Evolutionary conservation across 2,329 filamentous ascomycete species (phyloP).

Genomic region (Fonsecaea monophora): DNA sequence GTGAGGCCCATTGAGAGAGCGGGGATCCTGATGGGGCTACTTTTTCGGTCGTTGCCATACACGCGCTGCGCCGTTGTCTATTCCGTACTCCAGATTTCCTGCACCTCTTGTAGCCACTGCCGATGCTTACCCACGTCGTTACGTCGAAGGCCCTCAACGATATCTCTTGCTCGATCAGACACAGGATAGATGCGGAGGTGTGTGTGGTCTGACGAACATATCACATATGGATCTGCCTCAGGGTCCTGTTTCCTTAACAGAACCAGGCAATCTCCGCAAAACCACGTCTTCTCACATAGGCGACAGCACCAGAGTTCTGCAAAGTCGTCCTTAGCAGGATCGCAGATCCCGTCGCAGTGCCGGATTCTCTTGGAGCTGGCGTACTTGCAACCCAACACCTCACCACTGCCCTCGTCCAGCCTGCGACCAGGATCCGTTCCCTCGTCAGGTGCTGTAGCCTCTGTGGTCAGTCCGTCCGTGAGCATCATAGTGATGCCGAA

Average conservation of each 20-base stretch:
- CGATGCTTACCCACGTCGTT: conserved; percentile 3
- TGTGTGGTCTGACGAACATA: conserved; percentile 12
- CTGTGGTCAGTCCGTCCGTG: conserved; percentile 1
- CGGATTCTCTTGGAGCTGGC: conserved; percentile 17
- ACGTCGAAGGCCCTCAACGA: neutral
- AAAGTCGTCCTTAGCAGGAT: conserved; percentile 11
- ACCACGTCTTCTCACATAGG: conserved; percentile 15
- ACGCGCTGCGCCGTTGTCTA: conserved; percentile 7
- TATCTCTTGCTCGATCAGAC: conserved; percentile 9
- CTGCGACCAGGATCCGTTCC: neutral
- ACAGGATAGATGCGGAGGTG: conserved; percentile 9
- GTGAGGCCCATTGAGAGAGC: no score
- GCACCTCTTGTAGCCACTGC: conserved; percentile 12
- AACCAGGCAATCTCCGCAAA: conserved; percentile 10
- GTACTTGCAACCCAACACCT: conserved; percentile 16
- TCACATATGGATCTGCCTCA: conserved; percentile 7
- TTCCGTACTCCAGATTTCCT: conserved; percentile 3
- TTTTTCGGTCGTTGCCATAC: neutral
- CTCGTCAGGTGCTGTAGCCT: conserved; percentile 4
- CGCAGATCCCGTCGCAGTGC: conserved; percentile 10
- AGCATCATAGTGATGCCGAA: conserved; percentile 21
- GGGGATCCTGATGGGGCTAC: no score
- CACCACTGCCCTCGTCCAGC: conserved; percentile 6
- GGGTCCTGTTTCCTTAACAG: conserved; percentile 9
- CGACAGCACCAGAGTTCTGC: conserved; percentile 13